Percentiles rank a stretch among this genome's conserved stretches.
These are phyloP conservation scores for Rhipidocladum racemiflorum DNA, from an alignment of 176 grass and related monocot species.

Conservation along the genomic window DNA sequence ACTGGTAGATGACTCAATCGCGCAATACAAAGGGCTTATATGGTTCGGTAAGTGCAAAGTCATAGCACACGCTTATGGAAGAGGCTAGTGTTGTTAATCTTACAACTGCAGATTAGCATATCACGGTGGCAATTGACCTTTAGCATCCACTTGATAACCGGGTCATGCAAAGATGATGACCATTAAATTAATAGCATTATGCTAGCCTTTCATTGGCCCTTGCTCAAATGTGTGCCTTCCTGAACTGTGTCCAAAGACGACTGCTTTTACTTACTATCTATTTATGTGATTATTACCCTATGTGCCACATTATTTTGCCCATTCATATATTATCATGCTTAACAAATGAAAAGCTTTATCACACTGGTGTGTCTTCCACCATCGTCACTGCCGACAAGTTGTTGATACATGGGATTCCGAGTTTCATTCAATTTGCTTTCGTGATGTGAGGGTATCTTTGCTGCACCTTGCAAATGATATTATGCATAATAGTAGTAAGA, in stretches of 20 bases:
- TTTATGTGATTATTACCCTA: conserved; percentile 22
- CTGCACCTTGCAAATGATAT: conserved; percentile 96
- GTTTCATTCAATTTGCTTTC: conserved; percentile 52
- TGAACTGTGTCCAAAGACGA: neutral
- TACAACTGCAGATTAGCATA: neutral
- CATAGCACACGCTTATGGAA: neutral
- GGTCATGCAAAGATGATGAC: neutral
- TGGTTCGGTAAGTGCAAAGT: neutral
- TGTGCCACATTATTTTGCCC: conserved; percentile 6
- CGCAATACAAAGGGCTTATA: neutral
- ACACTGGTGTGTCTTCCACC: conserved; percentile 83
- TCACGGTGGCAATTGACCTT: neutral
- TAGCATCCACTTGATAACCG: neutral
- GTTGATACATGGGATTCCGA: conserved; percentile 69
- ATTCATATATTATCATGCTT: conserved; percentile 38
- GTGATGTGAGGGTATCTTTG: conserved; percentile 59
- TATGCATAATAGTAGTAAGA: conserved; percentile 76
- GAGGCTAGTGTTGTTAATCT: neutral
- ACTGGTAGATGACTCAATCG: neutral
- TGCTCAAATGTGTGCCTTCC: neutral
- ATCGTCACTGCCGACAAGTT: conserved; percentile 64
- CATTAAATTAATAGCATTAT: conserved; percentile 12
- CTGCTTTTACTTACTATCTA: neutral
- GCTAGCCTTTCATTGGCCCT: neutral
- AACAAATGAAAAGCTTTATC: conserved; percentile 70